Conservation (phyloP, 331 rosid species). For the Spiraea crenata region DNA sequence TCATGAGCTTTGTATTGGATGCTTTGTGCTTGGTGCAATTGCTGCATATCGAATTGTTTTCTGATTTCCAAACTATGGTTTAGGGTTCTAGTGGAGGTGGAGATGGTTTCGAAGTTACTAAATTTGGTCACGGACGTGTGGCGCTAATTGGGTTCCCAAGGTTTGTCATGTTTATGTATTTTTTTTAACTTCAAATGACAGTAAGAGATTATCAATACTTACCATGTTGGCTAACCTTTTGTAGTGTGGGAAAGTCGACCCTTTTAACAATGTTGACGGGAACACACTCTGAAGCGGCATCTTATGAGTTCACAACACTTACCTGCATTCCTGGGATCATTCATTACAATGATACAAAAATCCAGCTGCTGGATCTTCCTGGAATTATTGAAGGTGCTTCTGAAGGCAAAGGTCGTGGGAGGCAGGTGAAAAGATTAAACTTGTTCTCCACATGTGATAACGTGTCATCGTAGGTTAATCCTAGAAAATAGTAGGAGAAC, state of each 20-base stretch:
- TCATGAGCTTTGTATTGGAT: not conserved
- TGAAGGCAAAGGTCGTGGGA: constrained; percentile 99
- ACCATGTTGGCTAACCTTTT: constrained; percentile 21
- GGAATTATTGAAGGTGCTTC: constrained; percentile 99
- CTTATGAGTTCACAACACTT: constrained; percentile 95
- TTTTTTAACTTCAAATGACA: not conserved
- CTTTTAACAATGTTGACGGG: constrained; percentile 97
- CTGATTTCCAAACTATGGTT: constrained; percentile 22
- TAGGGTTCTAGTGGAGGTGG: constrained; percentile 99
- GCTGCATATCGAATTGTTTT: not conserved
- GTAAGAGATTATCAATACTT: not conserved
- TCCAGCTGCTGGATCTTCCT: constrained; percentile 99
- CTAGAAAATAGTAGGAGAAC: not conserved
- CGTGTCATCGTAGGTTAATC: not conserved
- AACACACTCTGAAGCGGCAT: constrained; percentile 96
- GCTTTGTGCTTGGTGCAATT: constrained; percentile 1
- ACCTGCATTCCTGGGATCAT: constrained; percentile 99
- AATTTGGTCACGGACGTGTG: constrained; percentile 98
- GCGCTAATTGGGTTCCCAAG: constrained; percentile 98
- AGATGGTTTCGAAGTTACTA: constrained; percentile 98
- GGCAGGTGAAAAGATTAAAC: constrained; percentile 66
- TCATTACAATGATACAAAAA: constrained; percentile 93
- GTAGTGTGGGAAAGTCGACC: constrained; percentile 97
- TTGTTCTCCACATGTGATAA: constrained; percentile 2
- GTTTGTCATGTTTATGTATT: constrained; percentile 38